A percentile compares a stretch with the other conserved stretches of the same genome.
phyloP scores from a whole-genome alignment of 2,329 filamentous ascomycete species.

The Samsoniella hepiali region DNA sequence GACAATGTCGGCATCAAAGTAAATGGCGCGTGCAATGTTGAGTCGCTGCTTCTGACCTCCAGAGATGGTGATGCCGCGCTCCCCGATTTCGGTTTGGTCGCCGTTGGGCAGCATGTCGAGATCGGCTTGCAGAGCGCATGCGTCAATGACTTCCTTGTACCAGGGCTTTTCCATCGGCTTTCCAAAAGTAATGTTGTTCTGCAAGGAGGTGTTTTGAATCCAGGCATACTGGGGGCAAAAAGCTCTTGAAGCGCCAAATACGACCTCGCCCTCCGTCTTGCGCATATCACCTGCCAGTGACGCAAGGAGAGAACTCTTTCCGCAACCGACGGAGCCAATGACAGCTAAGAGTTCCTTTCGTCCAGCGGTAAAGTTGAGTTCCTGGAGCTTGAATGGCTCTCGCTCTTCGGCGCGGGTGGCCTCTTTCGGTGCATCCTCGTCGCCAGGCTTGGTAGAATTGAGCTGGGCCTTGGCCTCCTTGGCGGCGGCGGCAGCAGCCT shows the following conservation, averaged over 20 bases:
- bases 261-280: constrained; percentile 69
- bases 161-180: constrained; percentile 71
- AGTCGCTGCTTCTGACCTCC: constrained; percentile 93
- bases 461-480: constrained; percentile 47
- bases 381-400: constrained; percentile 70
- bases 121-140: constrained; percentile 80
- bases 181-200: constrained; percentile 88
- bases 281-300: constrained; percentile 94
- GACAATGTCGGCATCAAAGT: constrained; percentile 66
- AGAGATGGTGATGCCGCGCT: constrained; percentile 91
- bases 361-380: constrained; percentile 64
- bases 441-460: constrained; percentile 30
- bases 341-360: constrained; percentile 76
- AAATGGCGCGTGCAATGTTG: constrained; percentile 82
- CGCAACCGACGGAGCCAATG: constrained; percentile 86
- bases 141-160: constrained; percentile 81
- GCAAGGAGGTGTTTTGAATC: constrained; percentile 90
- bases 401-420: constrained; percentile 53
- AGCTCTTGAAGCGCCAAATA: constrained; percentile 74
- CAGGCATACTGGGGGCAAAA: constrained; percentile 97
- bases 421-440: constrained; percentile 31
- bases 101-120: constrained; percentile 89
- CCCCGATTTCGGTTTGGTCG: constrained; percentile 89
- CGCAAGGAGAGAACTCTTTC: constrained; percentile 85
- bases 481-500: constrained; percentile 35